Evolutionary conservation across 495 filamentous ascomycete genomes (phyloP).

Genomic region (Xylaria telfairii): DNA sequence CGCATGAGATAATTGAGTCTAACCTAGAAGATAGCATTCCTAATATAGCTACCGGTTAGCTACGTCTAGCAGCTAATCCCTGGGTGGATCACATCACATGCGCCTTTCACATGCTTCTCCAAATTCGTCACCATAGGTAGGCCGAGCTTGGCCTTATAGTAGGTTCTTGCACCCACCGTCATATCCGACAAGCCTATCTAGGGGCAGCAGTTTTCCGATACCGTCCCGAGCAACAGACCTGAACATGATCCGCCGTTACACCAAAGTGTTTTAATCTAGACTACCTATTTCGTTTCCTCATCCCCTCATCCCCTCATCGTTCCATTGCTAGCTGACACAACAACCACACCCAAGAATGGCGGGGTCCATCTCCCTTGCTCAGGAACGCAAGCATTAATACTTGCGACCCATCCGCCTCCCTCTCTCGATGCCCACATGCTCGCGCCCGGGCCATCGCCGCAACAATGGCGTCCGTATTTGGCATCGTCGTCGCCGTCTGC

Average conservation of each 20-base stretch:
- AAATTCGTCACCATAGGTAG: background rate
- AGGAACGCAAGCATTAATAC: background rate
- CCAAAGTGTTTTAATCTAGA: background rate
- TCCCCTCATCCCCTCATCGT: background rate
- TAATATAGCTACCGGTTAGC: background rate
- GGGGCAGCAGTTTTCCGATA: no score
- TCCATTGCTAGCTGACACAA: background rate
- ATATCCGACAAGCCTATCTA: background rate
- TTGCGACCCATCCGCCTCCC: background rate
- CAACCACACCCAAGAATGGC: constrained; percentile 19
- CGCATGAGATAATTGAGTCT: no score
- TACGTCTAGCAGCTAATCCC: background rate
- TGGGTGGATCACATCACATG: constrained; percentile 14
- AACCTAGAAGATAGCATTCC: background rate
- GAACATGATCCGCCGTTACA: background rate
- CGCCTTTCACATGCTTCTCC: constrained; percentile 23
- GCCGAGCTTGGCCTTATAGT: constrained; percentile 15
- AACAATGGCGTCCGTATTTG: constrained; percentile 43
- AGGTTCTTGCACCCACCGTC: no score
- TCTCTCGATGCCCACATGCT: background rate
- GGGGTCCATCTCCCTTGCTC: background rate
- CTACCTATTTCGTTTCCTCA: background rate
- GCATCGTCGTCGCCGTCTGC: constrained; percentile 54
- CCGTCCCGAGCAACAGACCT: background rate
- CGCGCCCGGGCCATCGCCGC: constrained; percentile 2